Base-by-base conservation (phyloP, 1,139 yeast genomes). In the Zygoascus meyerae region DNA sequence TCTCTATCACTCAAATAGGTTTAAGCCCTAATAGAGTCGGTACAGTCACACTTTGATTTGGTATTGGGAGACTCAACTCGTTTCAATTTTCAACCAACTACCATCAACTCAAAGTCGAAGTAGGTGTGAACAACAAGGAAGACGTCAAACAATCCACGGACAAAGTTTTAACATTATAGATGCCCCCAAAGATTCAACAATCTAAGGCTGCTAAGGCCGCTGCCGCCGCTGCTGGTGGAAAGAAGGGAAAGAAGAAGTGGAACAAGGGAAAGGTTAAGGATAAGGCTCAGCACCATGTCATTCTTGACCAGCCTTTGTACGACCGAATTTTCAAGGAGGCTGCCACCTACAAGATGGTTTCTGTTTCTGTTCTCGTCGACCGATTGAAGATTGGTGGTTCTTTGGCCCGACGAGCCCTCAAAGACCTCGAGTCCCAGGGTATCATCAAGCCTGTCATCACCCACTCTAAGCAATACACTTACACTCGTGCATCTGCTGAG, bases 191-290 rank as follows among this genome's bases (percentile, higher is more conserved):
- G 81, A 79, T 86, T 77, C 97, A 90, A 82, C 94, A 87, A 78
- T 85, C 97, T 71, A 92, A 92, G 83, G 97, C 97, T 75, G 96
- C 95, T 72, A 90, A 90, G 83, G 97, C 97, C 74, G 97, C 97
- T 71, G 97, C 98, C 81, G 97, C 97, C 75, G 80, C 89, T 83
- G 96, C 97, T 74, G 97, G 97, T 86, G 97, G 97, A 83, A 92
- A 92, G 87, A 89, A 92, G 75, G 89, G 96, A 78, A 92, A 94
- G 89, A 92, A 92, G 95, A 92, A 92, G 96, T 92, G 98, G 98
- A 86, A 95, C 84, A 90, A 92, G 83, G 97, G 97, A 78, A 89
- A 95, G 86, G 96, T 89, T 76, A 94, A 94, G 94, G 99, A 92
- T 79, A 92, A 86, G 95, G 98, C 98, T 68, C 95, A 86, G 75